Evolutionary conservation across 202 grass and related monocot species (phyloP).

Genomic region (Setaria viridis): DNA sequence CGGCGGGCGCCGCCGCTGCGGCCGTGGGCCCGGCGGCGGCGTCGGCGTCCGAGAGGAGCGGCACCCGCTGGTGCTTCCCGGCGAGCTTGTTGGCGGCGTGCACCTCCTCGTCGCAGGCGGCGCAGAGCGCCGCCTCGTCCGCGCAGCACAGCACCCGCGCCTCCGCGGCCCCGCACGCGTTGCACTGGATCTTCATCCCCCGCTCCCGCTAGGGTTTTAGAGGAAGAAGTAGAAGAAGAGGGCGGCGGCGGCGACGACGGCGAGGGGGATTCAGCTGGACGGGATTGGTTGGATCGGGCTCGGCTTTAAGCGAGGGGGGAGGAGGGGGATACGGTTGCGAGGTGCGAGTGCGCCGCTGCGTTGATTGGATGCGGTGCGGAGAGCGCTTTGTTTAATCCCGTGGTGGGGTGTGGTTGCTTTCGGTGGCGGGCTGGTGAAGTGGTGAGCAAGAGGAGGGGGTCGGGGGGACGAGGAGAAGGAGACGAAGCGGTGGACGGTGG

Average conservation of each 20-base stretch:
- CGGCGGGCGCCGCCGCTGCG: conserved; percentile 36
- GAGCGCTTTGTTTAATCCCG: conserved; percentile 28
- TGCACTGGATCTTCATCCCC: conserved; percentile 97
- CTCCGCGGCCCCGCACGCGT: conserved; percentile 91
- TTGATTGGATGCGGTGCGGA: neutral
- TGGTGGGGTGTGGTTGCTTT: conserved; percentile 24
- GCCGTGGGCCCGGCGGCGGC: neutral
- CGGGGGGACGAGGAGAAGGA: neutral
- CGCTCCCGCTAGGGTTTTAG: conserved; percentile 11
- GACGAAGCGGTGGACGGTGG: conserved; percentile 27
- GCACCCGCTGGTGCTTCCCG: conserved; percentile 88
- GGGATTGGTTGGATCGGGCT: conserved; percentile 37
- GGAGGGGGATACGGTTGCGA: neutral
- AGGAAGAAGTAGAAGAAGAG: no score
- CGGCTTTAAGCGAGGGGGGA: conserved; percentile 1
- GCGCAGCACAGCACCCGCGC: conserved; percentile 95
- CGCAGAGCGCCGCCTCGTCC: conserved; percentile 95
- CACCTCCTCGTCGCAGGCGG: conserved; percentile 88
- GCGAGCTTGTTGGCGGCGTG: conserved; percentile 98
- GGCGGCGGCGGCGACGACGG: neutral
- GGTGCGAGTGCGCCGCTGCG: neutral
- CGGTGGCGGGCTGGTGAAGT: neutral
- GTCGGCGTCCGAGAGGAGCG: conserved; percentile 56
- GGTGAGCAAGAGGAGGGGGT: neutral
- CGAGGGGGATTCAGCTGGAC: neutral